Base-by-base conservation (phyloP, 116 monocot genomes). In the Phalaenopsis hybrid region DNA sequence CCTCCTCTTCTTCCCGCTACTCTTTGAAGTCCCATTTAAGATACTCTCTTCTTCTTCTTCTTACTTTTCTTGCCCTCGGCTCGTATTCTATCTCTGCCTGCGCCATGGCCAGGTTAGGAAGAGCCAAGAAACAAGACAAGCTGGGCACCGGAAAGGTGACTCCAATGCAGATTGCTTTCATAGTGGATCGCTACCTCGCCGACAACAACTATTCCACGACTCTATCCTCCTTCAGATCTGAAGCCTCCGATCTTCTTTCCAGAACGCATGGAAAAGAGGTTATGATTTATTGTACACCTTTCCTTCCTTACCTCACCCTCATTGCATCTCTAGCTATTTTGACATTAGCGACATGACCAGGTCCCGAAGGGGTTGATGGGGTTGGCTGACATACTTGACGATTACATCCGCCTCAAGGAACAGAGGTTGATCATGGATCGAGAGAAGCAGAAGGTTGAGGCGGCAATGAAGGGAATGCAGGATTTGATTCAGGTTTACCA, bases 121-220 rank as follows among this genome's bases (percentile, higher is more conserved):
- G 78, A 73, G 44, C 45, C 50, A 88, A 83, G 83, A 85, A 81
- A 57, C 59, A 67, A 31, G 83, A 80, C n/a, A 79, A 78, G 31
- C 7, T 79, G 4, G 90, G 90, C 25, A 94, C 85, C 58, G 91
- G 89, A 21, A 91, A 83, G 88, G 81, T 92, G 44, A 95, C 95
- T 33, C 89, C 89, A 8, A 78, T 88, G 33, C 92, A 92, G 85
- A 86, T 95, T 81, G 95, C 95, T 9, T 92, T 92, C 91, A 81
- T 95, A 18, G 95, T 95, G 34, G 95, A 91, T 11, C 91, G 91
- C 18, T 95, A 91, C 85, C 91, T 95, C 78, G 81, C 86, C 68
- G 90, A 90, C 80, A 91, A 88, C 85, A 83, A 84, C 81, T 96
- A 81, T 90, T 12, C 82, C 48, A 44, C 51, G 48, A 70, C 92